phyloP scores from a whole-genome alignment of 805 yeast genomes.

The Sugiyamaella mastotermitis region DNA sequence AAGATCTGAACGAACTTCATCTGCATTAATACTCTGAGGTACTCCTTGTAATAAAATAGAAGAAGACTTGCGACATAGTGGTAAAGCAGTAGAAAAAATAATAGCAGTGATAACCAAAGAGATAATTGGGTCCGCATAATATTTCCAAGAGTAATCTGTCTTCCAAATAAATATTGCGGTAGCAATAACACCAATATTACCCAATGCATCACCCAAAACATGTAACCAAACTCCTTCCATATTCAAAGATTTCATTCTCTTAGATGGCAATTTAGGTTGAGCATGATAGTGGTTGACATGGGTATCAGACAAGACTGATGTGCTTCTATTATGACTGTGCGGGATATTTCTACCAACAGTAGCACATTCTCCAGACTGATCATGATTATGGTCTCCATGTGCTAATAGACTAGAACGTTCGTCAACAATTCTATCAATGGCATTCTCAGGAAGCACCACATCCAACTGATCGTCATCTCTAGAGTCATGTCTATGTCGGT shows the following conservation, averaged over 20 bases:
- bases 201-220: constrained; percentile 93
- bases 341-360: too few species aligned
- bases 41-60: constrained; percentile 89
- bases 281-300: constrained; percentile 30
- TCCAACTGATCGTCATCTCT: not conserved
- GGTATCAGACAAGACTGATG: constrained; percentile 16
- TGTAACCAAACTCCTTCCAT: constrained; percentile 97
- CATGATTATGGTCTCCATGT: not conserved
- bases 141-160: constrained; percentile 84
- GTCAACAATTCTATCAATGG: constrained; percentile 36
- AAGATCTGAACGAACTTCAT: constrained; percentile 64
- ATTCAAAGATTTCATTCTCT: constrained; percentile 62
- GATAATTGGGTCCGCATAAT: constrained; percentile 77
- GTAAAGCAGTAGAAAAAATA: constrained; percentile 86
- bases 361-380: not conserved
- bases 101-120: constrained; percentile 82
- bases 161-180: constrained; percentile 93
- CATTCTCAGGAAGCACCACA: constrained; percentile 38
- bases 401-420: constrained; percentile 35
- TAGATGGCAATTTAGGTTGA: constrained; percentile 21
- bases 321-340: constrained; percentile 4
- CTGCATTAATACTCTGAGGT: constrained; percentile 76
- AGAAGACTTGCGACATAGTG: constrained; percentile 79
- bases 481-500: constrained; percentile 6
- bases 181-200: constrained; percentile 86